Evolutionary conservation across 495 filamentous ascomycete species (phyloP), one percentile per base, ranked within the genome.

Genomic region (Evansstolkia leycettana): DNA sequence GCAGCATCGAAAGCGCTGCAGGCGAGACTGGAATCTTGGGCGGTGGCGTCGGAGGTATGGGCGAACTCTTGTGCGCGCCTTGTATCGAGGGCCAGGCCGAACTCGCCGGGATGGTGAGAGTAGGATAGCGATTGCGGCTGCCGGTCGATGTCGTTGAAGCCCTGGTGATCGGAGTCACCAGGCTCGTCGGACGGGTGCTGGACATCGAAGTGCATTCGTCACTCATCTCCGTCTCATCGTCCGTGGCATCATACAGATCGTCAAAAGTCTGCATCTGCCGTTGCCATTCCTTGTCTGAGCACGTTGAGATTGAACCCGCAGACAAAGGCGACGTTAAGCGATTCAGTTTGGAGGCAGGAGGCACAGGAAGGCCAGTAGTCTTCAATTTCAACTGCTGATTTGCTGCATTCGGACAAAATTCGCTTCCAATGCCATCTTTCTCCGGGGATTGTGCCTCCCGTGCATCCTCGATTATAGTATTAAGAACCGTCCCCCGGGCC

Each of bases 391-490:
- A 43, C 40, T 51, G 48, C 6, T 56, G 60, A 30, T 39, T 65
- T 23, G 42, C 34, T 17, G 41, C 18, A 17, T 18, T 31, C n/a
- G 38, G 36, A 19, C 41, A 38, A n/a, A 16, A 13, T 41, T 16
- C 14, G 10, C 25, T 17, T 25, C 24, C 6, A 13, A 18, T 28
- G 25, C 19, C 24, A 10, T 33, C 15, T 28, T 41, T 34, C n/a
- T 49, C 46, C 28, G 41, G 34, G 26, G 48, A 48, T 12, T 57
- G 49, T 9, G 54, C 42, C 37, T 64, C 58, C 25, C 55, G 48
- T 6, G 38, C 69, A 51, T 87, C 80, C 62, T 88, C 83, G 50
- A 82, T 78, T 77, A 88, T 84, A 41, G 82, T 80, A 83, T 88
- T 85, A 82, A 88, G 80, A 43, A 60, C 55, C 55, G 70, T 65